phyloP scores from a whole-genome alignment of 2,329 filamentous ascomycete species.

The Coniella vitis region DNA sequence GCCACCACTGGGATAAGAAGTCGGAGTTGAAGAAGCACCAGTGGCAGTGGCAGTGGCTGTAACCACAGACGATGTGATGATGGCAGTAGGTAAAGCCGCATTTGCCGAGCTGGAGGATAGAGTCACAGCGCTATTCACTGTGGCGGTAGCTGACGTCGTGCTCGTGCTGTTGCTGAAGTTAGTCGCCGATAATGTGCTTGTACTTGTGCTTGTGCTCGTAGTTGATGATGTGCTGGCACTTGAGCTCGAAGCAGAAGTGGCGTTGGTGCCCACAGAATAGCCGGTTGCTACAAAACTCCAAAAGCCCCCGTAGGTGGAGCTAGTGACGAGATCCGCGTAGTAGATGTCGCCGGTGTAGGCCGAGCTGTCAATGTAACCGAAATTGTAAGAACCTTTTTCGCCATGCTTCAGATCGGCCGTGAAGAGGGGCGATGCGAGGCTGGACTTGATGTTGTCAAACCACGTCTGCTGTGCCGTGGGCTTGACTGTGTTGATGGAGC shows the following conservation, averaged over 20 bases:
- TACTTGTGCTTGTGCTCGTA: no score
- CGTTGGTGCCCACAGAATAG: conserved; percentile 31
- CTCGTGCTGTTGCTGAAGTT: not conserved
- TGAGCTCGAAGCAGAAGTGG: not conserved
- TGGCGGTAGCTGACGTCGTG: no score
- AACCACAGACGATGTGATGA: not conserved
- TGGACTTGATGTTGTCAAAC: conserved; percentile 29
- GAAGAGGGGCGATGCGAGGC: conserved; percentile 42
- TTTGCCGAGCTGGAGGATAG: no score
- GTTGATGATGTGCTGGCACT: not conserved
- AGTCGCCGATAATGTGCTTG: no score
- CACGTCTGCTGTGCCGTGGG: conserved; percentile 24
- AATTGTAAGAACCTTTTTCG: conserved; percentile 42
- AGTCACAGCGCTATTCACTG: no score
- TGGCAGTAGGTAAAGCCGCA: no score
- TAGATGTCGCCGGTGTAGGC: conserved; percentile 48
- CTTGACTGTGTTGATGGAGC: conserved; percentile 25
- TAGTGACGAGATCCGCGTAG: conserved; percentile 34
- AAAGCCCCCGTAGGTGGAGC: conserved; percentile 44
- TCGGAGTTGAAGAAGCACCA: not conserved
- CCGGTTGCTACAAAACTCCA: conserved; percentile 50
- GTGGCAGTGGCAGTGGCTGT: not conserved
- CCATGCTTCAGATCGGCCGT: conserved; percentile 37
- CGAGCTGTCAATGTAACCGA: conserved; percentile 46
- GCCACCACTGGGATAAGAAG: not conserved